A percentile compares a stretch with the other conserved stretches of the same genome.
Conservation (phyloP, 352 stramenopile genomes). For the Phytophthora pluvialis region DNA sequence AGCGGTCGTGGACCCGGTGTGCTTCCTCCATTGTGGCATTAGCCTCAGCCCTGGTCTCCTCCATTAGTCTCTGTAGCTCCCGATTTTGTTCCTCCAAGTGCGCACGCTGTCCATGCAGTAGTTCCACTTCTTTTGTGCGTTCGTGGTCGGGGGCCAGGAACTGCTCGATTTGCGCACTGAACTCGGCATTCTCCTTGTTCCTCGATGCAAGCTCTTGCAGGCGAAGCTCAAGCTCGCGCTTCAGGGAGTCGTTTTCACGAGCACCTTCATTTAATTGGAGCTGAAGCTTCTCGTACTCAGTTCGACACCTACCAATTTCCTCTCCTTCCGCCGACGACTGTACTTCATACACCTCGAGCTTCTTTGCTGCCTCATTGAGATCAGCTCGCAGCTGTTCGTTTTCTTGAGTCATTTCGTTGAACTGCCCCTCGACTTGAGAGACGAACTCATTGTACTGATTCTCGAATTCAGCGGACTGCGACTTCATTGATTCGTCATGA, state of each 20-base stretch:
- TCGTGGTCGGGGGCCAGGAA: conserved; percentile 66
- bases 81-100: conserved; percentile 72
- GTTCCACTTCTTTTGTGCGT: conserved; percentile 55
- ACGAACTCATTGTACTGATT: conserved; percentile 65
- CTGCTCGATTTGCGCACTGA: conserved; percentile 61
- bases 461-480: conserved; percentile 60
- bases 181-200: conserved; percentile 53
- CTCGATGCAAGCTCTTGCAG: conserved; percentile 57
- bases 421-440: conserved; percentile 55
- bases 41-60: conserved; percentile 47
- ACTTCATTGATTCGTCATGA: conserved; percentile 53
- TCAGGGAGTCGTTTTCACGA: conserved; percentile 52
- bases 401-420: conserved; percentile 55
- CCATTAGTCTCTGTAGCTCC: conserved; percentile 51
- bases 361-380: conserved; percentile 59
- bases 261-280: conserved; percentile 42
- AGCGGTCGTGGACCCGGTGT: conserved; percentile 45
- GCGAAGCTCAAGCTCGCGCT: conserved; percentile 60
- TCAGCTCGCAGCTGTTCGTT: conserved; percentile 58
- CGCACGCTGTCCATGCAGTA: conserved; percentile 56
- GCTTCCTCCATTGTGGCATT: conserved; percentile 56
- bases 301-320: conserved; percentile 57
- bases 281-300: conserved; percentile 56
- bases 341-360: conserved; percentile 38
- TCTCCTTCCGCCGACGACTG: conserved; percentile 36